Base-by-base conservation (phyloP, 768 basidiomycete genomes). In the Collybiopsis confluens region DNA sequence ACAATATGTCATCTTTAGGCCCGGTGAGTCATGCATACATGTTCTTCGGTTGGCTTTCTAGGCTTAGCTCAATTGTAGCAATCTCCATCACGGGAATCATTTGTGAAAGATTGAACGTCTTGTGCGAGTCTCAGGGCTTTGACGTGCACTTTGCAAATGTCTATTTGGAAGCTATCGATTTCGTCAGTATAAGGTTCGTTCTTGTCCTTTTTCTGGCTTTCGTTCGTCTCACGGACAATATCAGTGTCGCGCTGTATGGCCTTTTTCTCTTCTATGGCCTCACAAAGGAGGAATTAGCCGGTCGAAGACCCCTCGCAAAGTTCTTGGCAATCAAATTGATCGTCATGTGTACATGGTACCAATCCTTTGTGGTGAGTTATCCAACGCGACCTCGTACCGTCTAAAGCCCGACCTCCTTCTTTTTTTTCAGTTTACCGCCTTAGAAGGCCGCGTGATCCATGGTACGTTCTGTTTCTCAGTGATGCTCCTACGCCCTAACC, bases 291-390 rank as follows among this genome's bases (percentile, higher is more conserved):
- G 92, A 94, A 59, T 79, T 96, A n/a, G 70, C 62, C 52, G 90
- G 86, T 30, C 77, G 82, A 16, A 77, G 86, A 24, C 94, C 92
- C 24, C 70, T 94, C 26, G 81, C 86, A 23, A 95, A 95, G 72
- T 96, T 96, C 67, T 64, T 95, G 56, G 72, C 82, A 2, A 93
- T 96, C 73, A 95, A 95, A 67, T 70, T 90, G 27, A 88, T 92
- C 45, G 88, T 92, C 41, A 84, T 92, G 81, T 83, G 88, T 65
- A 92, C 91, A 0, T 94, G 90, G 68, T 96, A 94, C 66, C 93
- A 94, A 62, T 75, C 79, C 1, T 88, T 92, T 61, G 67, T 90
- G 47, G 85, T 88, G 61, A 51, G 85, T 70, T 23, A 21, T 21
- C 16, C 16, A 28, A 30, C 18, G 41, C n/a, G 30, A 15, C 16